Conservation (phyloP, 805 yeast genomes). For the Lachancea nothofagi region DNA sequence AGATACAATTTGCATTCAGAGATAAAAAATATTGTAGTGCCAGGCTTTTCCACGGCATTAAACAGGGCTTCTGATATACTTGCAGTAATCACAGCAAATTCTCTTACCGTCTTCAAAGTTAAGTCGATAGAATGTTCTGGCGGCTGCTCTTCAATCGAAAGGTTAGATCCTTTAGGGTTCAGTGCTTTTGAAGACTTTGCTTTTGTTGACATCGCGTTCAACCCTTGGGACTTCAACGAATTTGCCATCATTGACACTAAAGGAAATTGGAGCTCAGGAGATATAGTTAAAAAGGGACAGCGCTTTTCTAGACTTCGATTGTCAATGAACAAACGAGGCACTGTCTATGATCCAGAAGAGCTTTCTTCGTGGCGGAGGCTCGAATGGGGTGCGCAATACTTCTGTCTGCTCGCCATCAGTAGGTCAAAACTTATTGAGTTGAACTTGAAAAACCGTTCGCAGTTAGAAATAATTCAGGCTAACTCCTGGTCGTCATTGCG, state of each 20-base stretch:
- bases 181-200: slow-evolving; percentile 29
- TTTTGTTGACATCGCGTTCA: slow-evolving; percentile 43
- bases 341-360: slow-evolving; percentile 43
- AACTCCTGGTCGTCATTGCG: slow-evolving; percentile 49
- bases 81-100: slow-evolving; percentile 37
- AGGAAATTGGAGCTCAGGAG: slow-evolving; percentile 48
- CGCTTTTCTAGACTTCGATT: slow-evolving; percentile 13
- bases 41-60: slow-evolving; percentile 21
- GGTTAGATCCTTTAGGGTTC: slow-evolving; percentile 22
- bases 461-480: slow-evolving; percentile 40
- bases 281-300: slow-evolving; percentile 20
- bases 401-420: slow-evolving; percentile 34
- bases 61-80: slow-evolving; percentile 28
- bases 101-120: slow-evolving; percentile 34
- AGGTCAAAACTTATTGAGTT: slow-evolving; percentile 40
- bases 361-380: slow-evolving; percentile 52
- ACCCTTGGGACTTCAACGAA: slow-evolving; percentile 37
- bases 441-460: slow-evolving; percentile 29
- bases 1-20: slow-evolving; percentile 32
- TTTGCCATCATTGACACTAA: slow-evolving; percentile 44
- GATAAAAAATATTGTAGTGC: slow-evolving; percentile 39
- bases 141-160: slow-evolving; percentile 15
- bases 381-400: slow-evolving; percentile 38
- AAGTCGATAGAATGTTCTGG: slow-evolving; percentile 12
- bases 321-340: slow-evolving; percentile 16